phyloP scores from a whole-genome alignment of 352 stramenopile species.

The Pythium dissimile region DNA sequence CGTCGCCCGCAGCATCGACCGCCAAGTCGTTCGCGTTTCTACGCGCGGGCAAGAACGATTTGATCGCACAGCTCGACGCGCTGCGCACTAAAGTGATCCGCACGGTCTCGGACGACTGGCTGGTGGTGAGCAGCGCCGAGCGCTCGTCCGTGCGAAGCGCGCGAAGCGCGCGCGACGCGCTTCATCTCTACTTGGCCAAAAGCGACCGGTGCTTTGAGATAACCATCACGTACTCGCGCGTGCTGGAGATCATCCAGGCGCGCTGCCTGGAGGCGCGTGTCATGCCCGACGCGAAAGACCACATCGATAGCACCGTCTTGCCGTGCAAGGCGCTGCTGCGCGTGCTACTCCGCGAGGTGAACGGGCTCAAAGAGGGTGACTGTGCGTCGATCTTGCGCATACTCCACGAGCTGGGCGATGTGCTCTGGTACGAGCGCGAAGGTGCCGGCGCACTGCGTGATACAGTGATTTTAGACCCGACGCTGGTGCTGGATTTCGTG shows the following conservation, averaged over 20 bases:
- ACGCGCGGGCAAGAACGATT: neutral
- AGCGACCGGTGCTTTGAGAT: slow-evolving; percentile 16
- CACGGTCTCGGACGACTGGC: slow-evolving; percentile 7
- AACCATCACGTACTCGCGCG: slow-evolving; percentile 9
- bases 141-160: slow-evolving; percentile 1
- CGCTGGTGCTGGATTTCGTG: slow-evolving; percentile 30
- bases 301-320: slow-evolving; percentile 16
- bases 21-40: slow-evolving; percentile 5
- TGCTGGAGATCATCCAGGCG: slow-evolving; percentile 4
- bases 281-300: neutral
- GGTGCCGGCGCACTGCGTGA: neutral
- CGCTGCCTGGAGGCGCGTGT: neutral
- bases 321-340: slow-evolving; percentile 5
- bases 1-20: neutral
- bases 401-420: slow-evolving; percentile 20
- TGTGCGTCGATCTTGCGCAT: slow-evolving; percentile 9
- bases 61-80: neutral
- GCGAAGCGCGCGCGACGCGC: neutral
- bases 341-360: neutral
- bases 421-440: slow-evolving; percentile 18
- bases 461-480: slow-evolving; percentile 19
- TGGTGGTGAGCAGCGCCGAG: slow-evolving; percentile 13
- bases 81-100: slow-evolving; percentile 3
- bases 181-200: slow-evolving; percentile 5
- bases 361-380: slow-evolving; percentile 4